phyloP scores from a whole-genome alignment of 257 asterid species.

The Przewalskia tangutica region DNA sequence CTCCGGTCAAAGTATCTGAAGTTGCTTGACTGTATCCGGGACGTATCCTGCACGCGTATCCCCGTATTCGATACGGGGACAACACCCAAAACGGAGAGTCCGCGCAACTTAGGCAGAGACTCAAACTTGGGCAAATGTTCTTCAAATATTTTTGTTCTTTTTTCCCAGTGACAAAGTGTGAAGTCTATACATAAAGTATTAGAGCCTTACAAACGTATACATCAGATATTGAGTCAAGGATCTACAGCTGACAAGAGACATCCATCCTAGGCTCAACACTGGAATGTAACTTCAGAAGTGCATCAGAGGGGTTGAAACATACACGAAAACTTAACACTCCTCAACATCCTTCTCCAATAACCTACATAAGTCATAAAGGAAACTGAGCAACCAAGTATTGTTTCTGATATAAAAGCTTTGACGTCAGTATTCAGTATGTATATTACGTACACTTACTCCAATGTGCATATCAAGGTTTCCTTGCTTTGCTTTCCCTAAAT shows the following conservation, averaged over 20 bases:
- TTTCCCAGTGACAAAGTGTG: not conserved
- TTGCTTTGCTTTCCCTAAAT: not conserved
- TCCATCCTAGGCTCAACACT: not conserved
- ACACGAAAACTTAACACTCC: not conserved
- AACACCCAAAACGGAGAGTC: no score
- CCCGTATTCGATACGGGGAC: no score
- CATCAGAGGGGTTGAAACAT: not conserved
- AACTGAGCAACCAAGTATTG: not conserved
- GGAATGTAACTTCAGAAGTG: not conserved
- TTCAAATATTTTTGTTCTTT: not conserved
- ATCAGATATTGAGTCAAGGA: not conserved
- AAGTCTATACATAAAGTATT: not conserved
- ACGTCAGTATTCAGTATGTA: not conserved
- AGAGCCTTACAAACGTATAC: not conserved
- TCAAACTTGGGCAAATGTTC: not conserved
- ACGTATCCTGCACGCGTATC: no score
- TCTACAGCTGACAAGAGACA: not conserved
- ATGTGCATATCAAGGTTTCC: not conserved
- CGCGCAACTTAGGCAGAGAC: no score
- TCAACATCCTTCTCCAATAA: not conserved
- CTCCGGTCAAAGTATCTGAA: no score
- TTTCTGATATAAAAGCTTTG: not conserved
- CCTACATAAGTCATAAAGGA: not conserved
- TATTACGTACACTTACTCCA: not conserved
- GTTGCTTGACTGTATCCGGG: no score